Base-by-base conservation (phyloP, 495 filamentous ascomycete genomes). In the Chaetomium fimeti region DNA sequence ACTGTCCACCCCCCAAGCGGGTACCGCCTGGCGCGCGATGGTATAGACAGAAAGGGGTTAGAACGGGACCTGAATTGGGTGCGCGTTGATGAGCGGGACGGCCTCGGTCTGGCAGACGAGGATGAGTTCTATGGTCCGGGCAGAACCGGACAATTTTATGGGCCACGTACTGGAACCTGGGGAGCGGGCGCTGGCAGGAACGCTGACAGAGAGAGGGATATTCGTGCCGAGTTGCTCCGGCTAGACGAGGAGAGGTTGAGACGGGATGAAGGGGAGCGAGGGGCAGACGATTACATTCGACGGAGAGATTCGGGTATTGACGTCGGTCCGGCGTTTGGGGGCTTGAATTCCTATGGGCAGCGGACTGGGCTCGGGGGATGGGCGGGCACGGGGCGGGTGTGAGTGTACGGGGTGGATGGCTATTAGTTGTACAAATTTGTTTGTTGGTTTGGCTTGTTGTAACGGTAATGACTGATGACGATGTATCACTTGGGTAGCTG, bases 271-370 rank as follows among this genome's bases (percentile, higher is more conserved):
- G 52, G 29, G 51, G 62, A 58, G 22, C 24, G 47, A 7, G 22
- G 22, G 32, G 40, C 28, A 40, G 27, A 60, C 5, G 49, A 38
- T 16, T 29, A 24, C 12, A 22, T 32, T 3, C 16, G 47, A 16
- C 25, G 55, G 32, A 45, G 63, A 16, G 63, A 65, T 16, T 60
- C 63, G 3, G 63, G 63, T 0, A 42, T 60, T 11, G 62, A 64
- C 18, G 5, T 64, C 5, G 49, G 51, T 11, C 11, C 6, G 54
- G 8, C 56, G 48, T 55, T 65, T 27, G 18, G n/a, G 27, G 48
- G 48, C 28, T 38, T 29, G 56, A 62, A 62, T n/a, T 52, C 61
- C 25, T 62, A 56, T 12, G n/a, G 2, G 11, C 36, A 51, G 9
- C 24, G 49, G 40, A 51, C 61, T 25, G 51, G 60, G 11, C 15